Evolutionary conservation across 805 yeast genomes (phyloP).

Genomic region (Zygosaccharomyces bisporus): DNA sequence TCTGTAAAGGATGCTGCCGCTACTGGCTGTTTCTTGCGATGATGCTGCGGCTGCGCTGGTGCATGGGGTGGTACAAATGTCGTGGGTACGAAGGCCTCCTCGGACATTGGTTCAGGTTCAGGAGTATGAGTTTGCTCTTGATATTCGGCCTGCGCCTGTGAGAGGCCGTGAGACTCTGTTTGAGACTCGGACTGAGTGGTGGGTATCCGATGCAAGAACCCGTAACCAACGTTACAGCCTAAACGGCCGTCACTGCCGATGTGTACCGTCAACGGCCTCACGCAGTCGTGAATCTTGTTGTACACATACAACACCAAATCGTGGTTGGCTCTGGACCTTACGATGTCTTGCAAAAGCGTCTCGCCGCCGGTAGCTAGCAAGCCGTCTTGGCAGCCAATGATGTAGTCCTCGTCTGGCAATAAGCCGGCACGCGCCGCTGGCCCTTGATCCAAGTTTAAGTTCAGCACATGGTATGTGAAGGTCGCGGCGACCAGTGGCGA

Average conservation of each 20-base stretch:
- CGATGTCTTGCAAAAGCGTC: conserved; percentile 63
- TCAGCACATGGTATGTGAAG: conserved; percentile 81
- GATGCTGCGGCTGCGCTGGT: conserved; percentile 15
- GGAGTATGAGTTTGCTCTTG: background rate
- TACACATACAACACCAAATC: conserved; percentile 66
- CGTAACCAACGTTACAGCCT: conserved; percentile 96
- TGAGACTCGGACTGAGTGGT: conserved; percentile 28
- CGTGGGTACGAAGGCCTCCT: conserved; percentile 23
- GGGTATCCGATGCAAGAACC: conserved; percentile 82
- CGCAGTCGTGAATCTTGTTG: conserved; percentile 80
- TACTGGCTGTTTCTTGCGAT: conserved; percentile 18
- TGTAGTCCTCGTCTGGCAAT: conserved; percentile 80
- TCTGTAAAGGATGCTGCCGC: conserved; percentile 22
- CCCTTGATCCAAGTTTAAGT: conserved; percentile 59
- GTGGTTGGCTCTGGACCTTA: conserved; percentile 47
- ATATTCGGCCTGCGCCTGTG: background rate
- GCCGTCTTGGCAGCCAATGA: conserved; percentile 86
- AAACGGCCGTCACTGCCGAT: conserved; percentile 79
- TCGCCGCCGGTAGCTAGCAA: conserved; percentile 85
- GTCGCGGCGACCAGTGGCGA: conserved; percentile 72
- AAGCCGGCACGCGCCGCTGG: conserved; percentile 85
- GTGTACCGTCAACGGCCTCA: conserved; percentile 81
- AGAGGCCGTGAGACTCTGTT: background rate
- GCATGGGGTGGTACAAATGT: conserved; percentile 4
- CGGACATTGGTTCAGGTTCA: conserved; percentile 11